Conservation (phyloP, 306 rosid species). For the Fragaria vesca region DNA sequence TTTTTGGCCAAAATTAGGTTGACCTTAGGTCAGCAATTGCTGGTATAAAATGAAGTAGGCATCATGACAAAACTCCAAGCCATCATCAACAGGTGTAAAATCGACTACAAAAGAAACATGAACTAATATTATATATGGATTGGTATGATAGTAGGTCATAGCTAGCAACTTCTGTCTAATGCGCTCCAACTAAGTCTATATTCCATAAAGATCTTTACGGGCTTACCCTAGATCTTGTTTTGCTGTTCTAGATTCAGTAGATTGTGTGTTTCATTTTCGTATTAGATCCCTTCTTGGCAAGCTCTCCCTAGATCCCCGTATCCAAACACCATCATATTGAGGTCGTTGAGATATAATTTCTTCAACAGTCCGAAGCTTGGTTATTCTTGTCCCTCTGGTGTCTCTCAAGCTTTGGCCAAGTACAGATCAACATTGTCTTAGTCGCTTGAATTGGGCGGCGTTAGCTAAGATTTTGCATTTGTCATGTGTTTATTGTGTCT, state of each 20-base stretch:
- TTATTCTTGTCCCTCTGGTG: conserved; percentile 17
- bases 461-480: not conserved
- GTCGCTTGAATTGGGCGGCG: not conserved
- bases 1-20: not conserved
- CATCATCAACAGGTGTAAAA: conserved; percentile 7
- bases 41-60: conserved; percentile 9
- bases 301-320: conserved; percentile 12
- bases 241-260: not conserved
- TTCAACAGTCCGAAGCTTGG: not conserved
- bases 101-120: not conserved
- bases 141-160: not conserved
- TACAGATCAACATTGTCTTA: not conserved
- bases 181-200: conserved; percentile 22
- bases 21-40: not conserved
- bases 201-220: conserved; percentile 14
- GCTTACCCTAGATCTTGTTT: conserved; percentile 23
- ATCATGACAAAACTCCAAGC: conserved; percentile 4
- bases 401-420: conserved; percentile 2
- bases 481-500: not conserved
- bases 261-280: not conserved
- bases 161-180: not conserved
- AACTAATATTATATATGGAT: not conserved
- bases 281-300: not conserved
- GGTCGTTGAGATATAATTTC: conserved; percentile 12
- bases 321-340: conserved; percentile 28